Conservation (phyloP, 495 filamentous ascomycete genomes). For the Glarea lozoyensis region DNA sequence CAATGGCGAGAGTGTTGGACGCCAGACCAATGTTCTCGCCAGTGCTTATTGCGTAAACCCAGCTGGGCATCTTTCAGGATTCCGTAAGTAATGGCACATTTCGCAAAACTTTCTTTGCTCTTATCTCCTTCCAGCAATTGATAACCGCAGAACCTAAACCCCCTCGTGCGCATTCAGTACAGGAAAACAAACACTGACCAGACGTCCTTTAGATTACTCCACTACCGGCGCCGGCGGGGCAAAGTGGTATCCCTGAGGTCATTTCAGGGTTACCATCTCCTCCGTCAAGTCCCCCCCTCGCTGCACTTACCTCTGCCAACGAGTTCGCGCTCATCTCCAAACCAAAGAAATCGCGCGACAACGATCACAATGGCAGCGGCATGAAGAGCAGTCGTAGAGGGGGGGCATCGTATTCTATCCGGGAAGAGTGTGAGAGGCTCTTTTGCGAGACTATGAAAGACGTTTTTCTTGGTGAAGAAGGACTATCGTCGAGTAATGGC, state of each 20-base stretch:
- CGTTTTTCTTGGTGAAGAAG: constrained; percentile 94
- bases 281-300: constrained; percentile 75
- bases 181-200: not conserved
- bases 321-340: constrained; percentile 49
- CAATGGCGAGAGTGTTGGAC: constrained; percentile 43
- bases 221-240: constrained; percentile 77
- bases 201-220: constrained; percentile 60
- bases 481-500: constrained; percentile 52
- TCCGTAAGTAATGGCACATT: no score
- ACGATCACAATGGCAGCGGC: constrained; percentile 24
- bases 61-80: constrained; percentile 50
- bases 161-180: not conserved
- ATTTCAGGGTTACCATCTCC: constrained; percentile 60
- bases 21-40: constrained; percentile 63
- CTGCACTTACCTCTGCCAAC: constrained; percentile 51
- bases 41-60: constrained; percentile 71
- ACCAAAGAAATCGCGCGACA: constrained; percentile 21
- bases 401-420: constrained; percentile 91
- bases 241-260: constrained; percentile 97
- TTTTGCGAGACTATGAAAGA: constrained; percentile 89
- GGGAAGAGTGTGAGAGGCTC: constrained; percentile 99
- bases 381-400: constrained; percentile 45
- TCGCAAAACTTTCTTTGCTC: not conserved
- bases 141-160: no score
- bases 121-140: not conserved